Evolutionary conservation across 2,329 filamentous ascomycete species (phyloP), one percentile per base, ranked within the genome.

Genomic region (Fusarium tanahbumbuense): DNA sequence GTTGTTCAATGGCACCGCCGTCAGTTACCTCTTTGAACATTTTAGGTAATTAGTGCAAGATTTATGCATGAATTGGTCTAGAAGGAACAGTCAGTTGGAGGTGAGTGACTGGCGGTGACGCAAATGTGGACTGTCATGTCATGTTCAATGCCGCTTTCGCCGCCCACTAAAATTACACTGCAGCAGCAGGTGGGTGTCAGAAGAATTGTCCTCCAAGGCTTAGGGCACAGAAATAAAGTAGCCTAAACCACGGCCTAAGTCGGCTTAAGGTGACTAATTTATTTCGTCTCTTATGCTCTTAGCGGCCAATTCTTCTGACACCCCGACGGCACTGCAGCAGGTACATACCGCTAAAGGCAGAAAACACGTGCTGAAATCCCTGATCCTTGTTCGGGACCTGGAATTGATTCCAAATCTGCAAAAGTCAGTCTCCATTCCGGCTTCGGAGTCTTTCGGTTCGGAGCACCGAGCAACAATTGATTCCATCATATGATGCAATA

Each of bases 81-180:
- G n/a, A n/a, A n/a, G n/a, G n/a, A n/a, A n/a, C n/a, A n/a, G n/a
- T n/a, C n/a, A n/a, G n/a, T n/a, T n/a, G n/a, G n/a, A n/a, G n/a
- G n/a, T n/a, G n/a, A n/a, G n/a, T 27, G 27, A 48, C 34, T 40
- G 54, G 63, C 61, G 63, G 63, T 66, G 61, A 66, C 63, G 61
- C 61, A 66, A 45, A 66, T 52, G 32, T 57, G 59, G 59, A 37
- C 45, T 40, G 40, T 46, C 42, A 49, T 46, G 60, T 42, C 25
- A 47, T 18, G 34, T 46, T 46, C 37, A 48, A 64, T 52, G 41
- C 46, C 61, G 59, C 49, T 16, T 11, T 52, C 49, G 32, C 49
- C 49, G 49, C 49, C 49, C 49, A 52, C 49, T 52, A 37, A 22
- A 49, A 25, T n/a, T n/a, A n/a, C n/a, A n/a, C n/a, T n/a, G n/a